These are phyloP conservation scores for Daldinia bambusicola DNA, from an alignment of 495 filamentous ascomycete species.

Conservation along the genomic window DNA sequence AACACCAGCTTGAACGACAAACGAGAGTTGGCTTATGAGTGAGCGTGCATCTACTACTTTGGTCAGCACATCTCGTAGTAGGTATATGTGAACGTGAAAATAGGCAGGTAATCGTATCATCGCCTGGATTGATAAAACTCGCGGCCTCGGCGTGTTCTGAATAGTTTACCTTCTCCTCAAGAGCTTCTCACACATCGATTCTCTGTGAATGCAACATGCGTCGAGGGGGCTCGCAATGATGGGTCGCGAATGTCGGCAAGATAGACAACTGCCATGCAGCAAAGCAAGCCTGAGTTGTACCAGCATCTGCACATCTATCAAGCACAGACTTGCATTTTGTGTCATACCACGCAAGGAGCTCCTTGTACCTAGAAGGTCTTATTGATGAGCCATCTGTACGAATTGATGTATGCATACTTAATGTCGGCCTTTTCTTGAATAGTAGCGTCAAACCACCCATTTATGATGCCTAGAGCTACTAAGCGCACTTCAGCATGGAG, in stretches of 20 bases:
- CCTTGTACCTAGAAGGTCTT: slow-evolving; percentile 52
- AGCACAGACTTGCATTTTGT: slow-evolving; percentile 55
- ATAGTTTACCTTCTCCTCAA: background rate
- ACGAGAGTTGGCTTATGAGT: background rate
- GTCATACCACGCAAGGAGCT: slow-evolving; percentile 53
- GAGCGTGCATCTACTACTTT: background rate
- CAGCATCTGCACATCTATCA: slow-evolving; percentile 46
- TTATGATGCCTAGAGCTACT: slow-evolving; percentile 67
- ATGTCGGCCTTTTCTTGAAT: slow-evolving; percentile 64
- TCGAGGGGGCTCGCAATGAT: slow-evolving; percentile 58
- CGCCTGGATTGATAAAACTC: background rate
- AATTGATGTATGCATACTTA: slow-evolving; percentile 63
- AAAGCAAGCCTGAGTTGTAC: background rate
- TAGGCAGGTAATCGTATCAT: background rate
- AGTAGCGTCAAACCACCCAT: slow-evolving; percentile 64
- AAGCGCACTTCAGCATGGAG: slow-evolving; percentile 60
- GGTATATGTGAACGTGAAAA: background rate
- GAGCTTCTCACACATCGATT: slow-evolving; percentile 43
- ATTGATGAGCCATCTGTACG: slow-evolving; percentile 62
- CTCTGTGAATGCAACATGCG: slow-evolving; percentile 54
- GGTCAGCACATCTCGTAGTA: background rate
- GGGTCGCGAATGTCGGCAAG: slow-evolving; percentile 63
- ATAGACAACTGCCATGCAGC: slow-evolving; percentile 36
- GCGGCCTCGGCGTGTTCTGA: background rate
- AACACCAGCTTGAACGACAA: background rate